These are phyloP conservation scores for Jaltomata sinuosa DNA, from an alignment of 257 asterid species.

Conservation along the genomic window DNA sequence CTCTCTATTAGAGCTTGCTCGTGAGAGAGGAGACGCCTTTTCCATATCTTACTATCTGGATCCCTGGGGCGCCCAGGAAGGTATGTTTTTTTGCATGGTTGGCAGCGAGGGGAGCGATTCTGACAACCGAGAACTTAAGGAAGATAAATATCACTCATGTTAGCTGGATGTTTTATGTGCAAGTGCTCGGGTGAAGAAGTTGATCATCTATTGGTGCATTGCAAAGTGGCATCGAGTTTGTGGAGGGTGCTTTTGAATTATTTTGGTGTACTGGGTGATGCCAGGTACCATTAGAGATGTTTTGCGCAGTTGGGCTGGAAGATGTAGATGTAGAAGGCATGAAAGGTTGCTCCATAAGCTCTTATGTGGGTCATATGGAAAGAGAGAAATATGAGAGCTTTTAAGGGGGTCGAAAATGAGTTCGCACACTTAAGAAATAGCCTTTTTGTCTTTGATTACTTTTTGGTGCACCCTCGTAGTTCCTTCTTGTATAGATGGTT, in stretches of 20 bases:
- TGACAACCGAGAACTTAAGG: background rate
- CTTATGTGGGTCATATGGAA: background rate
- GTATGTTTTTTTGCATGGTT: background rate
- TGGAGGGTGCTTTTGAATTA: background rate
- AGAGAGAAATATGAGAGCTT: background rate
- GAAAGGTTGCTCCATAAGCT: background rate
- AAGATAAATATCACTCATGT: background rate
- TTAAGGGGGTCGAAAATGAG: background rate
- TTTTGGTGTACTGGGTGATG: background rate
- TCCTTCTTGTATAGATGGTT: background rate
- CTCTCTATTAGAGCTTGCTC: background rate
- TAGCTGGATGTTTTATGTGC: background rate
- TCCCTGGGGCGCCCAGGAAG: background rate
- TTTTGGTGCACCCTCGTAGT: background rate
- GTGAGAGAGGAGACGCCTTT: background rate
- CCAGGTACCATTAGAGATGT: background rate
- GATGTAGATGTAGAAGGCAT: background rate
- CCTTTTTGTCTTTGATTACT: background rate
- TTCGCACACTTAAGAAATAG: background rate
- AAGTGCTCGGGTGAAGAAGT: background rate
- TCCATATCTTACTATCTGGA: background rate
- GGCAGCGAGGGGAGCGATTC: background rate
- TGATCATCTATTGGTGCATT: background rate
- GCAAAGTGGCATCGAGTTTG: background rate
- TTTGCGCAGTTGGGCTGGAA: background rate